Conservation (phyloP, 2,329 filamentous ascomycete species). For the Trichoderma sp. region DNA sequence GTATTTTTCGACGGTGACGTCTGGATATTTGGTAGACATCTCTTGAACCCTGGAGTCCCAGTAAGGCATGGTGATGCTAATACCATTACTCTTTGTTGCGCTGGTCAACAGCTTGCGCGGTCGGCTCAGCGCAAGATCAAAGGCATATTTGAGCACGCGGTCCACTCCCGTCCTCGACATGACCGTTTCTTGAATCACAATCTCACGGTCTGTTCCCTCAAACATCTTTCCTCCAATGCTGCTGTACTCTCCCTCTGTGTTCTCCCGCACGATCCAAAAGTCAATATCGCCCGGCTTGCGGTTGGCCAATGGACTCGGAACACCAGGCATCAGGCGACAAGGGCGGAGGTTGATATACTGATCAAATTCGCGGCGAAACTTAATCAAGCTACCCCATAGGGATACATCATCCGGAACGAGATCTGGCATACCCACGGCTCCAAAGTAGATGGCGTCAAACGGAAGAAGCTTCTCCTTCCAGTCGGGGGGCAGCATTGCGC, state of each 20-base stretch:
- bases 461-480: slow-evolving; percentile 52
- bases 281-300: slow-evolving; percentile 58
- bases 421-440: slow-evolving; percentile 57
- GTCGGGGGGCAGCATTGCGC: slow-evolving; percentile 42
- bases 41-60: slow-evolving; percentile 59
- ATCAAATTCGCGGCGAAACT: slow-evolving; percentile 57
- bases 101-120: slow-evolving; percentile 60
- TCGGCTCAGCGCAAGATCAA: slow-evolving; percentile 57
- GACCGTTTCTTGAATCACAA: slow-evolving; percentile 47
- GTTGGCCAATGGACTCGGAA: slow-evolving; percentile 53
- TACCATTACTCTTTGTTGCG: slow-evolving; percentile 66
- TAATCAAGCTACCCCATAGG: slow-evolving; percentile 64
- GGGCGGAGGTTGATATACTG: slow-evolving; percentile 62
- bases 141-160: slow-evolving; percentile 61
- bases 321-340: slow-evolving; percentile 53
- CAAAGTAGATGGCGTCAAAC: slow-evolving; percentile 67
- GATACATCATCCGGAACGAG: slow-evolving; percentile 63
- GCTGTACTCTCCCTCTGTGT: slow-evolving; percentile 66
- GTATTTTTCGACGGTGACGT: slow-evolving; percentile 62
- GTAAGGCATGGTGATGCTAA: slow-evolving; percentile 65
- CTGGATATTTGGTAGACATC: slow-evolving; percentile 54
- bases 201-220: slow-evolving; percentile 57
- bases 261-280: slow-evolving; percentile 66
- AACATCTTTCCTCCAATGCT: slow-evolving; percentile 56
- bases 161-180: slow-evolving; percentile 62